Base-by-base conservation (phyloP, 345 rosid species). In the Mangifera indica region DNA sequence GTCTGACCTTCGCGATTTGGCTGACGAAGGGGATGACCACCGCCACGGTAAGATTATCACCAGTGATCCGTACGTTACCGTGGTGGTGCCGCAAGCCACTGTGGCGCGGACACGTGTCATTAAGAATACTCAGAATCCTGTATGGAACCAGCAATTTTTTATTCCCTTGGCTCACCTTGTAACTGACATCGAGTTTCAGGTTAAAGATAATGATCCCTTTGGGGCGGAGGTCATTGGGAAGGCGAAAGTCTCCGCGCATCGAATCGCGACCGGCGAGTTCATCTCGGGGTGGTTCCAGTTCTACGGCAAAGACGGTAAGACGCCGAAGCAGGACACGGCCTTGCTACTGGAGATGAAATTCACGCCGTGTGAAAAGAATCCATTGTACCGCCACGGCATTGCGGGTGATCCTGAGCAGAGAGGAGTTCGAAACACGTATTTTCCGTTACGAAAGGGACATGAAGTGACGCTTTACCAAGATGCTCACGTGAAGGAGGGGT, bases 51-150 rank as follows among this genome's bases (percentile, higher is more conserved):
- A 78, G 59, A 81, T 91, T 24, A 79, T 95, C 83, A 88, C 94
- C 63, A 89, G 94, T 72, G 98, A 92, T 56, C 86, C 98, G 0
- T 95, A 95, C 65, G 97, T 88, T 49, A 89, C 93, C 72, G 94
- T 95, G 59, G 73, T 78, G 2, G 97, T 95, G 29, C 99, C 99
- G 0, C 98, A 95, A 45, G 84, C 93, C 46, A 95, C 97, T 18
- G 69, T 95, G 14, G 99, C 99, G 7, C 83, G 98, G 7, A 91
- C 98, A 0, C 84, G 88, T 25, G 97, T 95, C 14, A 18, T 95
- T 49, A 89, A 87, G 72, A 89, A 91, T 85, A 51, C 91, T 0
- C 80, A 76, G 61, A 80, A 83, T 73, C 99, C 99, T 15, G 18
- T 1, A 10, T 95, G 98, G 99, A 56, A 86, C 76, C 91, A 92